Base-by-base conservation (phyloP, 345 rosid genomes). In the Acer yangbiense region DNA sequence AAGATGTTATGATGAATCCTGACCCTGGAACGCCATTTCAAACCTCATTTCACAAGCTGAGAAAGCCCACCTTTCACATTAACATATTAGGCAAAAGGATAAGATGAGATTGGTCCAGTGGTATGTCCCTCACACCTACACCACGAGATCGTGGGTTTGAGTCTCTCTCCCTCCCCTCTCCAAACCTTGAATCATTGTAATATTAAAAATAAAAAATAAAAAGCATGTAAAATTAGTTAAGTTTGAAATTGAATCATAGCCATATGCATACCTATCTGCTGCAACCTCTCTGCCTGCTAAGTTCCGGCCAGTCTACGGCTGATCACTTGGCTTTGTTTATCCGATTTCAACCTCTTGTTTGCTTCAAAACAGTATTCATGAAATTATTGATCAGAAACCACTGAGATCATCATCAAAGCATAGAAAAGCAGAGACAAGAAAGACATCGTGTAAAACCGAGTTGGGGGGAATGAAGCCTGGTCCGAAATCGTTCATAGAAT, bases 391-490 rank as follows among this genome's bases (percentile, higher is more conserved):
- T 35, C 74, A 27, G 23, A 63, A 41, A 39, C 17, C 48, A n/a
- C 17, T 27, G 7, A 25, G 35, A 68, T 44, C 17, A 32, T 69
- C 9, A 29, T 35, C 39, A 41, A 20, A 46, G 61, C 52, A 44
- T 4, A 35, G 5, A 4, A 35, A 35, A 35, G 39, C 6, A 35
- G 4, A 35, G 39, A 35, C 39, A 35, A 35, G 39, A 35, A 35
- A 35, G 39, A 35, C 39, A 43, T 43, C 39, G 12, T 29, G n/a
- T 60, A 44, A 73, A 77, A 68, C 57, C 35, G 67, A 83, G 97
- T 85, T 89, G 90, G 83, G 93, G 94, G 98, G 97, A 92, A 93
- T 92, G 97, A 90, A 89, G 95, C 93, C 98, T 92, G 98, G 98
- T 93, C 93, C 98, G 97, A 92, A 83, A 89, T 84, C 95, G 81